Conservation (phyloP, 306 rosid genomes). For the Prunus fruticosa region DNA sequence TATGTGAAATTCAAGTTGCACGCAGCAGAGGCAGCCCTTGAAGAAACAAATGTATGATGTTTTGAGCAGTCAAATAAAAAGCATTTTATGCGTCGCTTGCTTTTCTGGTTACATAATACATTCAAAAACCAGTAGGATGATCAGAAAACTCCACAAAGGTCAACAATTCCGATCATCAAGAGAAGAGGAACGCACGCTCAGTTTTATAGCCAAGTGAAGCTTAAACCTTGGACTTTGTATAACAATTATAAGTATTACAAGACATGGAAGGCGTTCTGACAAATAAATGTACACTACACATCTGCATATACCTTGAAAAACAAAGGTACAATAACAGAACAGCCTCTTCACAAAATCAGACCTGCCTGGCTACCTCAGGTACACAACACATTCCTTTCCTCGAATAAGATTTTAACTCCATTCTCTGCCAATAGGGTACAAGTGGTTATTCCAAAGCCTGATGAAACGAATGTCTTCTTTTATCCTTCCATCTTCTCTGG, state of each 20-base stretch:
- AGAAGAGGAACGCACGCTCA: no score
- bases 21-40: no score
- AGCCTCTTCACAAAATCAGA: neutral
- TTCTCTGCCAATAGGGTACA: conserved; percentile 20
- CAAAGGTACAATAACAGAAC: conserved; percentile 19
- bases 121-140: no score
- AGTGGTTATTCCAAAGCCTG: conserved; percentile 25
- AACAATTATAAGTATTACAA: neutral
- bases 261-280: neutral
- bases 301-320: conserved; percentile 4
- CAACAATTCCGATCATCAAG: no score
- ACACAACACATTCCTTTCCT: conserved; percentile 20
- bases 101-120: no score
- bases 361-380: conserved; percentile 4
- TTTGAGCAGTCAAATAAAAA: no score
- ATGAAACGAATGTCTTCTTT: neutral
- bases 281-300: neutral
- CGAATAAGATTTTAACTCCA: conserved; percentile 12
- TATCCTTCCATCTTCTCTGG: conserved; percentile 25
- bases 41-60: no score
- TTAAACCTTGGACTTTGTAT: neutral
- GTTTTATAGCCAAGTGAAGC: no score
- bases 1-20: no score
- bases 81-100: no score
- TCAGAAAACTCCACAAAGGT: no score